phyloP scores from a whole-genome alignment of 495 filamentous ascomycete genomes.

The Friedmanniomyces simplex region DNA sequence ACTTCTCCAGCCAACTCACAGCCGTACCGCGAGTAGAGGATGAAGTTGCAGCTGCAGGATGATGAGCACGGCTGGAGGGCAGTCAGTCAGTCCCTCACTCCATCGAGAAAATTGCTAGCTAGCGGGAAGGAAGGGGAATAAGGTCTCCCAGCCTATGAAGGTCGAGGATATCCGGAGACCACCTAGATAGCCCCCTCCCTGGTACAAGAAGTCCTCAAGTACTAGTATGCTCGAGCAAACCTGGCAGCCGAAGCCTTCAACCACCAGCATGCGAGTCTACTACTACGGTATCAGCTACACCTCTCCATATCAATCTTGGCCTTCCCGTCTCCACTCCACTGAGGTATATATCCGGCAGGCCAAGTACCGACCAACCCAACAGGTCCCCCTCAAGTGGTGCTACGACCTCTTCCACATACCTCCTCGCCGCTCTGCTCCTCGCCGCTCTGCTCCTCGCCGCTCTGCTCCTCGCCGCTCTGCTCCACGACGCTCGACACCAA shows the following conservation, averaged over 20 bases:
- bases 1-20: no score
- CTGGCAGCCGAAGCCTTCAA: conserved; percentile 46
- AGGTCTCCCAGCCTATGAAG: conserved; percentile 9
- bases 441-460: no score
- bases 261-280: conserved; percentile 67
- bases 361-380: conserved; percentile 51
- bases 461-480: no score
- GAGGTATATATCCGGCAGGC: conserved; percentile 18
- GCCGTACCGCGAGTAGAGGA: no score
- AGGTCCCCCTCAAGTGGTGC: conserved; percentile 45
- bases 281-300: conserved; percentile 61
- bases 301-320: background rate
- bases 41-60: no score
- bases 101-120: conserved; percentile 15
- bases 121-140: background rate
- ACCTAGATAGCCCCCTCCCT: conserved; percentile 16
- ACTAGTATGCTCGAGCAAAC: conserved; percentile 21
- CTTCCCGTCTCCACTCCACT: background rate
- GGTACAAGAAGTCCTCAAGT: conserved; percentile 18
- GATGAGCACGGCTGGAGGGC: conserved; percentile 26
- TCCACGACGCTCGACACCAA: conserved; percentile 76
- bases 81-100: conserved; percentile 21
- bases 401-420: conserved; percentile 49
- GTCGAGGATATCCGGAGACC: conserved; percentile 26
- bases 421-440: conserved; percentile 55